Percentiles rank a stretch among this genome's conserved stretches.
Conservation (phyloP, 2,329 filamentous ascomycete species). For the Arthrinium puccinioides region DNA sequence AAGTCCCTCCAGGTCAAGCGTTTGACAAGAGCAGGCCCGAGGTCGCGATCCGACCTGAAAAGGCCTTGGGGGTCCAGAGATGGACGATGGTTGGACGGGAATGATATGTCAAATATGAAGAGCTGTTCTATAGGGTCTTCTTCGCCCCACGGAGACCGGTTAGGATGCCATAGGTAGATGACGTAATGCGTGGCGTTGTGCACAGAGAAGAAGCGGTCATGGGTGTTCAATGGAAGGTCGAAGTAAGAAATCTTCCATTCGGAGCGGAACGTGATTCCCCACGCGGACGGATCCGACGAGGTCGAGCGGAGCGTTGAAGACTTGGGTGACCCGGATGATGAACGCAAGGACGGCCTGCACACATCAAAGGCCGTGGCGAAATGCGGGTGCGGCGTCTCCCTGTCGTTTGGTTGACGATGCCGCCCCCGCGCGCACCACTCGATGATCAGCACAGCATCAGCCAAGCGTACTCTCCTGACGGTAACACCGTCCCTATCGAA, state of each 20-base stretch:
- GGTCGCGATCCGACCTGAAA: slow-evolving; percentile 22
- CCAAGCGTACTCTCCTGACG: slow-evolving; percentile 47
- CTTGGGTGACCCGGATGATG: slow-evolving; percentile 5
- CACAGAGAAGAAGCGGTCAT: slow-evolving; percentile 55
- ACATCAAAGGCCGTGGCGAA: slow-evolving; percentile 55
- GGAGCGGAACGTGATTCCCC: slow-evolving; percentile 41
- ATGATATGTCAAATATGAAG: slow-evolving; percentile 52
- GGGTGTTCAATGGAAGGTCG: slow-evolving; percentile 44
- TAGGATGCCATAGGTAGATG: slow-evolving; percentile 55
- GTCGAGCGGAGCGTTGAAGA: slow-evolving; percentile 6
- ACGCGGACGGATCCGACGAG: slow-evolving; percentile 17
- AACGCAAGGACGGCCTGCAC: slow-evolving; percentile 6
- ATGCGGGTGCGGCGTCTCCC: slow-evolving; percentile 46
- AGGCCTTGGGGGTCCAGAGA: slow-evolving; percentile 39
- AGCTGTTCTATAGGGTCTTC: slow-evolving; percentile 51
- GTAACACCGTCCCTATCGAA: slow-evolving; percentile 42
- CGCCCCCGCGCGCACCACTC: slow-evolving; percentile 52
- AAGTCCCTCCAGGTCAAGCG: slow-evolving; percentile 44
- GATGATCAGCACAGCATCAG: slow-evolving; percentile 48
- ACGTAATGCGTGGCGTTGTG: slow-evolving; percentile 54
- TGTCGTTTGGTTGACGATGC: slow-evolving; percentile 43
- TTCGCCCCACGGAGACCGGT: slow-evolving; percentile 46
- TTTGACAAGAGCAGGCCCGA: slow-evolving; percentile 37
- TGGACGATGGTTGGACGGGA: slow-evolving; percentile 38
- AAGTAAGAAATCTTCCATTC: slow-evolving; percentile 56